A percentile compares a stretch with the other conserved stretches of the same genome.
Conservation (phyloP, 2,329 filamentous ascomycete genomes). For the Venturia carpophila region DNA sequence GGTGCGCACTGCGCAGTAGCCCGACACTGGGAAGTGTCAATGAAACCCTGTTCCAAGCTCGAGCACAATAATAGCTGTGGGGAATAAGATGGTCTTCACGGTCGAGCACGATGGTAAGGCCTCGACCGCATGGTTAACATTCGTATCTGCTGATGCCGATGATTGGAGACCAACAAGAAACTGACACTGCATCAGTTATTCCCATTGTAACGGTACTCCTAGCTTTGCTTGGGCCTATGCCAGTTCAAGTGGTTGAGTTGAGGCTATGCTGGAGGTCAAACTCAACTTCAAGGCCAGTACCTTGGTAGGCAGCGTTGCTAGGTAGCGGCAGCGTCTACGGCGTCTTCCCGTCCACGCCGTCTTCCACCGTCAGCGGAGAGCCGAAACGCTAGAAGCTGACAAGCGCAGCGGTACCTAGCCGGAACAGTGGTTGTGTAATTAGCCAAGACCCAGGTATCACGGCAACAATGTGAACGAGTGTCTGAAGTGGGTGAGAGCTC, state of each 20-base stretch:
- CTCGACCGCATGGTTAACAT: not conserved
- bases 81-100: not conserved
- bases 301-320: not conserved
- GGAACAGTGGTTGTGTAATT: not conserved
- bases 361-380: not conserved
- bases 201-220: not conserved
- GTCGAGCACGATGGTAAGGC: not conserved
- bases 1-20: slow-evolving; percentile 4
- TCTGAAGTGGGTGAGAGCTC: not conserved
- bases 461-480: not conserved
- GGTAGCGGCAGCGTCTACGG: too few species aligned
- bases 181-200: not conserved
- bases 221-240: not conserved
- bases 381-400: not conserved
- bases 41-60: not conserved
- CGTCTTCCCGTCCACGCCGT: too few species aligned
- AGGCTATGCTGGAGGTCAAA: not conserved
- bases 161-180: not conserved
- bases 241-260: not conserved
- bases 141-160: not conserved
- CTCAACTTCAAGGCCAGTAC: not conserved
- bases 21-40: not conserved
- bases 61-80: not conserved
- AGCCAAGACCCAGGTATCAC: not conserved
- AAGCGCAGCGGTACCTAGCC: not conserved